These are phyloP conservation scores for Eucalyptus erythrocorys DNA, from an alignment of 345 rosid genomes.

Conservation along the genomic window DNA sequence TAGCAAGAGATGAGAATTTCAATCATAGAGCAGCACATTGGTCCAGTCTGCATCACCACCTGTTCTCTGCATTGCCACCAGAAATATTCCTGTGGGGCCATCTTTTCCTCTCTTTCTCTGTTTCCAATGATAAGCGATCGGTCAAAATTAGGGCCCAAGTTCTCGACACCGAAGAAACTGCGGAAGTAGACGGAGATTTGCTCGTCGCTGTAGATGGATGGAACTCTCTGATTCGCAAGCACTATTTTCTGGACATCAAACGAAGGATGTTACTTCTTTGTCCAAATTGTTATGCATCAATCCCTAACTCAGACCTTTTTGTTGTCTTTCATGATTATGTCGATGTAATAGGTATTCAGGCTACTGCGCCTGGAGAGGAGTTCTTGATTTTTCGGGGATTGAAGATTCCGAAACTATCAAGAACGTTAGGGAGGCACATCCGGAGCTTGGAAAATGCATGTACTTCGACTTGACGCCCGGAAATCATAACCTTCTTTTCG, in stretches of 20 bases:
- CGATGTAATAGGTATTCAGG: slow-evolving; percentile 46
- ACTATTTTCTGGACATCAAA: slow-evolving; percentile 44
- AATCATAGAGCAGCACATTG: slow-evolving; percentile 67
- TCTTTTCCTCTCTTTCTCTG: slow-evolving; percentile 30
- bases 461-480: slow-evolving; percentile 32
- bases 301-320: background rate
- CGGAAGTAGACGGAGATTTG: slow-evolving; percentile 45
- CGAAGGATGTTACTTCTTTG: slow-evolving; percentile 28
- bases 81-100: slow-evolving; percentile 58
- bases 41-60: slow-evolving; percentile 54
- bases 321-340: background rate
- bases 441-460: slow-evolving; percentile 52
- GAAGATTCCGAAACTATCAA: slow-evolving; percentile 36
- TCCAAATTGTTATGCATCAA: background rate
- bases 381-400: slow-evolving; percentile 39
- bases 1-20: slow-evolving; percentile 55
- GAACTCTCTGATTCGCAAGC: slow-evolving; percentile 40
- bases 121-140: slow-evolving; percentile 21
- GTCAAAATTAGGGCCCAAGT: slow-evolving; percentile 36
- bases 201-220: slow-evolving; percentile 80
- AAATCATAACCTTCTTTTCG: slow-evolving; percentile 43
- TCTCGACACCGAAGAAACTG: slow-evolving; percentile 21
- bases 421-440: slow-evolving; percentile 30
- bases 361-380: slow-evolving; percentile 80
- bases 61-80: slow-evolving; percentile 31